Base-by-base conservation (phyloP, 192 early-diverging fungal species). In the Podila epicladia region DNA sequence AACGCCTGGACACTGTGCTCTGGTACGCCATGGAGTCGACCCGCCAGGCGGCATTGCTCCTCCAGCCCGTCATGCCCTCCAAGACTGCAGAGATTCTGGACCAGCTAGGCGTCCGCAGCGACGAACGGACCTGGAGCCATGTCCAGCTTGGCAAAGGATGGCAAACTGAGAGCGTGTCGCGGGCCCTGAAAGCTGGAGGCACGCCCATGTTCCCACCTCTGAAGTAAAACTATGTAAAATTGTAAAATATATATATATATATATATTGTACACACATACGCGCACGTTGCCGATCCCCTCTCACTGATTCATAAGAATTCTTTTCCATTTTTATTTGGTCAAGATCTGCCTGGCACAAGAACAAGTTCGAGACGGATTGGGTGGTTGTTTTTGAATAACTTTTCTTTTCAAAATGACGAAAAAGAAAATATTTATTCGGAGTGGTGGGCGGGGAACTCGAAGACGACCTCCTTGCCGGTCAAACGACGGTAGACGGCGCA, bases 381-480 rank as follows among this genome's bases (percentile, higher is more conserved):
- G 41, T 17, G 41, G 41, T 45, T 45, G 41, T 55, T 55, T 55
- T 55, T 55, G 53, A 55, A 55, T 55, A 68, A 55, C n/a, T 62
- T 69, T 64, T 35, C n/a, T 55, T 51, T 35, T 13, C 45, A 49
- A 19, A 58, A 22, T 24, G 28, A 64, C 67, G 71, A 63, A 67
- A 65, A 71, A 66, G 63, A 61, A 29, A 53, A 83, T 73, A 69
- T 71, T 83, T 76, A 82, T 79, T 86, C 82, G 68, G 74, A 55
- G 70, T 83, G 82, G 75, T 79, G 63, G 67, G 87, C 89, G 71
- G 91, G 93, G 94, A 99, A 99, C 90, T 98, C 96, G 84, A 99
- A 99, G 73, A 93, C 92, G 83, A 99, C 97, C 69, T 99, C 95
- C 93, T 99, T 99, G 86, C 95, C 95, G 72, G 98, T 98, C 68